These are phyloP conservation scores for Ceratobasidium sp. DNA, from an alignment of 1,284 basidiomycete genomes.

Conservation along the genomic window DNA sequence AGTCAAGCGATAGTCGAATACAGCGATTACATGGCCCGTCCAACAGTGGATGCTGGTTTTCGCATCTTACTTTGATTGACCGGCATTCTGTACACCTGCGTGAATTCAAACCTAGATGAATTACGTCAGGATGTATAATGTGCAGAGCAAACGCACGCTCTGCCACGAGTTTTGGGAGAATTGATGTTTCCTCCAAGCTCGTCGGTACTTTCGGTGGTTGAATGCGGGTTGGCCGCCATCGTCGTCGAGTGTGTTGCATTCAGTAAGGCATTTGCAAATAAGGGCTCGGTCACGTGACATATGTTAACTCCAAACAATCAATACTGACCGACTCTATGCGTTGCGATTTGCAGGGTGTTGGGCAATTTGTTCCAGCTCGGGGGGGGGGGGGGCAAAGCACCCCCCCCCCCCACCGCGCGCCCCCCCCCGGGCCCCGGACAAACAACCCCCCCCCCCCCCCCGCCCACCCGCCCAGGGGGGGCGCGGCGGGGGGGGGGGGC, in stretches of 20 bases:
- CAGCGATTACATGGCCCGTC: slow-evolving; percentile 28
- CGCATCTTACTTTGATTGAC: slow-evolving; percentile 40
- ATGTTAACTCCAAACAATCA: too few species aligned
- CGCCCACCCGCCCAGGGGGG: too few species aligned
- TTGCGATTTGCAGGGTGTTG: background rate
- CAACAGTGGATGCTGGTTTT: slow-evolving; percentile 30
- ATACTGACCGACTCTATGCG: background rate
- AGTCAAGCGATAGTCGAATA: slow-evolving; percentile 17
- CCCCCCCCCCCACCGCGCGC: too few species aligned
- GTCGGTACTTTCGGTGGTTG: background rate
- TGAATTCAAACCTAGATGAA: background rate
- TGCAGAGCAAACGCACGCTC: slow-evolving; percentile 2
- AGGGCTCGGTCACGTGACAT: background rate
- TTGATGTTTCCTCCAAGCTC: background rate
- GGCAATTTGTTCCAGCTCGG: background rate
- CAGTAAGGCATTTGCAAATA: background rate
- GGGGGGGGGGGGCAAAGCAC: background rate
- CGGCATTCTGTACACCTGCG: slow-evolving; percentile 36
- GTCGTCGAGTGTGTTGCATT: background rate
- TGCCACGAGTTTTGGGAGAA: slow-evolving; percentile 16
- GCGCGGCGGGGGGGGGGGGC: too few species aligned
- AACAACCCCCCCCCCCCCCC: too few species aligned
- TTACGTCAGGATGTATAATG: background rate
- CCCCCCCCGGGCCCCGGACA: too few species aligned
- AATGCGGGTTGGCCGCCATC: background rate